Conservation (phyloP, 2,329 filamentous ascomycete genomes). For the Pseudogymnoascus sp. region DNA sequence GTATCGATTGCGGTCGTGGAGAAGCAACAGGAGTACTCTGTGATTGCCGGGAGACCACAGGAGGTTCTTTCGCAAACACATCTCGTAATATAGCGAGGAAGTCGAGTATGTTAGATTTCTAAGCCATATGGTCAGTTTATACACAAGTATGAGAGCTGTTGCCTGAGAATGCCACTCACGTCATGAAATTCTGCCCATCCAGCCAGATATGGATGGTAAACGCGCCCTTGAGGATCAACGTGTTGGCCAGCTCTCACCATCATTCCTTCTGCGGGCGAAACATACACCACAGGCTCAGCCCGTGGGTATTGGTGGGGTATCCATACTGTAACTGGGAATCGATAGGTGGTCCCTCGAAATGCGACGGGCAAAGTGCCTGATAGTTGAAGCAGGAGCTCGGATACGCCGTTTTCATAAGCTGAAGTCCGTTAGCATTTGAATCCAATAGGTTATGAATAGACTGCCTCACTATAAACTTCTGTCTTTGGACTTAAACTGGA, state of each 20-base stretch:
- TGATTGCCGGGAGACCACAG: conserved; percentile 69
- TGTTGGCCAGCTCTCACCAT: conserved; percentile 86
- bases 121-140: conserved; percentile 22
- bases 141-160: not conserved
- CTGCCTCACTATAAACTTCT: conserved; percentile 79
- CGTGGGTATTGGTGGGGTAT: conserved; percentile 83
- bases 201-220: conserved; percentile 93
- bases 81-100: conserved; percentile 77
- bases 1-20: conserved; percentile 35
- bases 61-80: conserved; percentile 90
- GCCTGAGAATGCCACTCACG: conserved; percentile 46
- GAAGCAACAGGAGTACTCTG: conserved; percentile 35
- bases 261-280: conserved; percentile 85
- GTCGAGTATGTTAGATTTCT: conserved; percentile 79
- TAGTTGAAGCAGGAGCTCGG: conserved; percentile 79
- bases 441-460: not conserved
- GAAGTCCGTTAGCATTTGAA: conserved; percentile 19
- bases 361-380: conserved; percentile 83
- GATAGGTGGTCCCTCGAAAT: conserved; percentile 83
- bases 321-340: conserved; percentile 90
- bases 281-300: conserved; percentile 80
- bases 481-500: conserved; percentile 78
- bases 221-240: conserved; percentile 83
- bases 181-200: conserved; percentile 88
- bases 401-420: conserved; percentile 86